Percentiles rank a stretch among this genome's conserved stretches.
Evolutionary conservation across 2,329 filamentous ascomycete genomes (phyloP).

Genomic region (Eutypella sp.): DNA sequence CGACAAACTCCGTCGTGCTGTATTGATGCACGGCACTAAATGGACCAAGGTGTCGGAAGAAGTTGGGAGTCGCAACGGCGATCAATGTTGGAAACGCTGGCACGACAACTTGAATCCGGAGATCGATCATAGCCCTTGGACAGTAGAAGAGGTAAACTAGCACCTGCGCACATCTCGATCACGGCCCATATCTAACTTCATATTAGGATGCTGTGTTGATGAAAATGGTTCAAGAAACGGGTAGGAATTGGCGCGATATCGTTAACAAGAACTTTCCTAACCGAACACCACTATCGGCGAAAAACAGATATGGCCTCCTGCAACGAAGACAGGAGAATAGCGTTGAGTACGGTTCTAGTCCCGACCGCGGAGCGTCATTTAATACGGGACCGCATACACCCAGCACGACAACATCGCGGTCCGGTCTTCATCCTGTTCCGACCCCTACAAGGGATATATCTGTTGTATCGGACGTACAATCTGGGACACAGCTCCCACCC

Average conservation of each 20-base stretch:
- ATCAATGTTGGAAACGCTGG: constrained; percentile 3
- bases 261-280: constrained; percentile 1
- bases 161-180: neutral
- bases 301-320: neutral
- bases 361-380: neutral
- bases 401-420: neutral
- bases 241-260: constrained; percentile 1
- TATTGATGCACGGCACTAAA: neutral
- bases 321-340: neutral
- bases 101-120: neutral
- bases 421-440: neutral
- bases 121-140: constrained; percentile 1
- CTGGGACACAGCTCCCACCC: neutral
- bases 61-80: constrained; percentile 1
- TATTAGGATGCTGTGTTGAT: constrained; percentile 1
- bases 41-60: constrained; percentile 1
- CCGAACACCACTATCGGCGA: neutral
- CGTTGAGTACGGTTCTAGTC: neutral
- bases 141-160: neutral
- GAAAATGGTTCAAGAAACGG: neutral
- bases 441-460: neutral
- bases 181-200: neutral
- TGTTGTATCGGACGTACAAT: neutral
- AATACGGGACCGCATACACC: neutral
- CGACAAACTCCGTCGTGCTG: neutral